Evolutionary conservation across 768 basidiomycete species (phyloP), one percentile per base, ranked within the genome.

Genomic region (Amanita rimosa): DNA sequence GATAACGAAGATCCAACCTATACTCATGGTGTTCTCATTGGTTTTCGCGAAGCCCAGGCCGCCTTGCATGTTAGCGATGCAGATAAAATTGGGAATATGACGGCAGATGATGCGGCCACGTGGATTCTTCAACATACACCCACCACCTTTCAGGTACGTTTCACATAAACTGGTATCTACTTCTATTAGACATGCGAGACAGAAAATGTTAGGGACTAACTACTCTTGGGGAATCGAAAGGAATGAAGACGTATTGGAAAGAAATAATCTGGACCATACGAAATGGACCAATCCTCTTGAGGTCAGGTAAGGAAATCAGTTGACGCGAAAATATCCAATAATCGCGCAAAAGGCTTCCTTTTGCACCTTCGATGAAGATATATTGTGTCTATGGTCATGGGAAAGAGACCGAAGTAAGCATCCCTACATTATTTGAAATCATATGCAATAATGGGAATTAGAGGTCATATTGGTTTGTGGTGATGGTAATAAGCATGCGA

Each of bases 271-370:
- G 19, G 87, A 93, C 62, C 80, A 75, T 58, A 76, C 67, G 11
- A 95, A 93, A 67, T 99, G 95, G 95, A 74, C 84, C 8, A 98
- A 98, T 62, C 92, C 93, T 9, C 69, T 92, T 17, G 89, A 93
- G 64, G 71, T 83, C 16, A 76, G 81, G 85, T 84, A 54, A 21
- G 60, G 49, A 17, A 14, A 13, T 10, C 9, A 21, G 17, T 16
- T 48, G 38, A 22, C 16, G 31, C 27, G 22, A 24, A 26, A 27
- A 36, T 19, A 31, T 44, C 34, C 21, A 2, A 31, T 19, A 27
- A 49, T n/a, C 33, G 42, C 3, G 27, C 5, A 16, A 26, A 40
- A 89, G 88, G 54, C 69, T 99, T 14, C 95, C 95, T 1, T 65
- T 80, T 41, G 96, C 96, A 0, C 93, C 95, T 1, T 85, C 83